Conservation (phyloP, 257 asterid genomes). For the Gentiana dahurica region DNA sequence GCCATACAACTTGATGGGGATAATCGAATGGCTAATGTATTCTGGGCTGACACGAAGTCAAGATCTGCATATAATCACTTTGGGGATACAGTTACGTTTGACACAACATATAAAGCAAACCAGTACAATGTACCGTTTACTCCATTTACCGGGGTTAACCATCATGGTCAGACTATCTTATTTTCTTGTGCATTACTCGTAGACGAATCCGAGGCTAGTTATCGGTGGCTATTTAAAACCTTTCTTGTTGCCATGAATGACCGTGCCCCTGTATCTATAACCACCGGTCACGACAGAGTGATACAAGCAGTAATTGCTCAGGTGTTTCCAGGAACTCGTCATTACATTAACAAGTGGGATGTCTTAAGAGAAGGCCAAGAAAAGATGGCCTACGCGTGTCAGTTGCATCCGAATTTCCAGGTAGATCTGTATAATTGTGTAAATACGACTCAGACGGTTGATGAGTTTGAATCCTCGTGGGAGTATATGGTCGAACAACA, state of each 20-base stretch:
- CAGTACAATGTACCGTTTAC: conserved; percentile 66
- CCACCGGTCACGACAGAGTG: conserved; percentile 58
- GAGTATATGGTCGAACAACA: conserved; percentile 55
- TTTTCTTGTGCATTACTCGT: conserved; percentile 80
- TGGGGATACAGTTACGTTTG: conserved; percentile 75
- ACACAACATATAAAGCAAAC: conserved; percentile 52
- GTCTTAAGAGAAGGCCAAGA: conserved; percentile 76
- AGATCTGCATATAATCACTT: conserved; percentile 76
- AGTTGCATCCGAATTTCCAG: conserved; percentile 61
- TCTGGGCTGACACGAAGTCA: conserved; percentile 93
- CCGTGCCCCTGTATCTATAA: conserved; percentile 53
- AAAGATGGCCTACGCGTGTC: conserved; percentile 57
- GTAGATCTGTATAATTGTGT: conserved; percentile 74
- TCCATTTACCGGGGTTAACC: conserved; percentile 88
- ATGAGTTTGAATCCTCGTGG: conserved; percentile 84
- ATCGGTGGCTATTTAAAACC: conserved; percentile 77
- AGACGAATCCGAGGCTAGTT: conserved; percentile 84
- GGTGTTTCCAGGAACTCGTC: conserved; percentile 63
- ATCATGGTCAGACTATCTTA: conserved; percentile 79
- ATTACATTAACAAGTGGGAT: conserved; percentile 71
- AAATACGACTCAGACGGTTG: conserved; percentile 64
- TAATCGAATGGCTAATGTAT: conserved; percentile 74
- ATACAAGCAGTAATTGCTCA: conserved; percentile 52
- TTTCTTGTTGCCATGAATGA: conserved; percentile 74
- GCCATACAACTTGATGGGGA: conserved; percentile 92